These are phyloP conservation scores for Populus hybrid DNA, from an alignment of 441 rosid species.

Conservation along the genomic window DNA sequence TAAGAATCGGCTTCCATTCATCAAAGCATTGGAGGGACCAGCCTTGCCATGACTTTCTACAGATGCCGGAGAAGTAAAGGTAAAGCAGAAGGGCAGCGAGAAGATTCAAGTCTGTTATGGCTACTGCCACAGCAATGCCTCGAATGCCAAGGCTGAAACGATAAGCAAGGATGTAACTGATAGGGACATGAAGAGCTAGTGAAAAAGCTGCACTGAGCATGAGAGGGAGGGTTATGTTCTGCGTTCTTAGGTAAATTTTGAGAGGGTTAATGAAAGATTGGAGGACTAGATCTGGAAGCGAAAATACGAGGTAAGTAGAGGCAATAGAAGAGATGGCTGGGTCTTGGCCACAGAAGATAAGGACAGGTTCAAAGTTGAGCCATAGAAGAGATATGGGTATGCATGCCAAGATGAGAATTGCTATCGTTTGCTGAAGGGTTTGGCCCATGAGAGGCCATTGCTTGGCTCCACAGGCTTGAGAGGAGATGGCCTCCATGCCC, in stretches of 20 bases:
- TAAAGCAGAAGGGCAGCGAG: constrained; percentile 44
- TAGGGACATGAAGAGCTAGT: constrained; percentile 54
- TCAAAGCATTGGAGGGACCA: constrained; percentile 35
- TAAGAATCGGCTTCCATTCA: constrained; percentile 39
- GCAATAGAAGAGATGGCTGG: constrained; percentile 59
- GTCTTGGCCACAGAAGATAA: constrained; percentile 61
- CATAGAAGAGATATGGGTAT: constrained; percentile 71
- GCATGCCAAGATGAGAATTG: constrained; percentile 55
- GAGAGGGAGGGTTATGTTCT: constrained; percentile 74
- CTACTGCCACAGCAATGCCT: constrained; percentile 69
- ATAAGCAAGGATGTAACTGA: constrained; percentile 49
- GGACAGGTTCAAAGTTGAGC: constrained; percentile 54
- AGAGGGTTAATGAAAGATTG: constrained; percentile 80
- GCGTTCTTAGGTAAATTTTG: constrained; percentile 89
- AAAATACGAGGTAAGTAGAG: constrained; percentile 57
- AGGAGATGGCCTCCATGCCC: constrained; percentile 87
- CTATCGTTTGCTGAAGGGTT: constrained; percentile 75
- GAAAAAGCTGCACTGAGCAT: constrained; percentile 67
- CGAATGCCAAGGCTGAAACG: constrained; percentile 54
- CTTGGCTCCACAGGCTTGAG: constrained; percentile 87
- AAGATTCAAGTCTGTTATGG: constrained; percentile 53
- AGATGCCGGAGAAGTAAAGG: constrained; percentile 35
- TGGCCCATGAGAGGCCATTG: constrained; percentile 67
- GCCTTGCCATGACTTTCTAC: constrained; percentile 32
- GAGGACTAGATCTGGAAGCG: constrained; percentile 75